These are phyloP conservation scores for Corymbia citriodora DNA, from an alignment of 441 rosid genomes.

Conservation along the genomic window DNA sequence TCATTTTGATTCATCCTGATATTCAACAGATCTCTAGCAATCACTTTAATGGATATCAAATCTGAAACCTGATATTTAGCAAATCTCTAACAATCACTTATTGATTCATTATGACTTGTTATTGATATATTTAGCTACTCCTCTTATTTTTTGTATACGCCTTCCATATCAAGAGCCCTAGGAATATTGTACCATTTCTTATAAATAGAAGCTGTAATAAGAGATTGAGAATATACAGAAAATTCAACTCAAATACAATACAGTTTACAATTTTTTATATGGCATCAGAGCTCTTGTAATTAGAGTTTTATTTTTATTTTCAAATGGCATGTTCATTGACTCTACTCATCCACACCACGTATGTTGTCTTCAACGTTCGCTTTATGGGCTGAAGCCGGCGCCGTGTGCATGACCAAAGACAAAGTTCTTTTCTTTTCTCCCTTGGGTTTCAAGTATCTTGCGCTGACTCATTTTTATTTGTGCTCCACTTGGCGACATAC, in stretches of 20 bases:
- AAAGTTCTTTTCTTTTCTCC: background rate
- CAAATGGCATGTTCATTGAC: background rate
- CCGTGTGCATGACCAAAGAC: background rate
- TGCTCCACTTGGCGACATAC: background rate
- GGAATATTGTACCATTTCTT: background rate
- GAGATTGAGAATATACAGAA: too few species aligned
- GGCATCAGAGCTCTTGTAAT: too few species aligned
- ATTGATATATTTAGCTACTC: background rate
- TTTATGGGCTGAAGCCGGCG: background rate
- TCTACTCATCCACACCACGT: background rate
- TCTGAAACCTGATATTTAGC: background rate
- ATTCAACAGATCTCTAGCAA: too few species aligned
- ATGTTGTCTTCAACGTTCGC: background rate
- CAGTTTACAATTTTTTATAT: too few species aligned
- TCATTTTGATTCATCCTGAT: too few species aligned
- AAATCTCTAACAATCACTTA: background rate
- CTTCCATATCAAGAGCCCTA: background rate
- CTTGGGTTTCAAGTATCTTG: background rate
- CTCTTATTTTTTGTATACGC: background rate
- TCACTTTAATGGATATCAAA: too few species aligned
- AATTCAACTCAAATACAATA: too few species aligned
- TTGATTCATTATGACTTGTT: background rate
- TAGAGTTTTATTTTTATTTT: too few species aligned
- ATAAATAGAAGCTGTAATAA: background rate
- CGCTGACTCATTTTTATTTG: background rate